Conservation (phyloP, 2,329 filamentous ascomycete genomes). For the Ophiocordyceps camponoti-saundersi region DNA sequence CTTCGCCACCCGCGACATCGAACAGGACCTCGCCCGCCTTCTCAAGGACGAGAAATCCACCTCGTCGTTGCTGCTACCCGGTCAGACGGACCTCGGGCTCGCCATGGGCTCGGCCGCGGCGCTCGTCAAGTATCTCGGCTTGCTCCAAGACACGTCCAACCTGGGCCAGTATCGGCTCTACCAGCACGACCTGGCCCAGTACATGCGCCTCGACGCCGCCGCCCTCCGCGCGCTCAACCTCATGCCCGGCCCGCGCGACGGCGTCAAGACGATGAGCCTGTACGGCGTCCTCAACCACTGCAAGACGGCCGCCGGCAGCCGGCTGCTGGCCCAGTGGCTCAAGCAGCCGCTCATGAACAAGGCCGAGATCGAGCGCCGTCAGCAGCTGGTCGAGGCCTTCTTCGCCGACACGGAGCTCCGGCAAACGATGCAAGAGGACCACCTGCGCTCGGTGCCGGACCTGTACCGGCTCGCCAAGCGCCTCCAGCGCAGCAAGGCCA, state of each 20-base stretch:
- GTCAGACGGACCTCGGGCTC: conserved; percentile 76
- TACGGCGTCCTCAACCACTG: conserved; percentile 92
- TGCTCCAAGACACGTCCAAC: conserved; percentile 81
- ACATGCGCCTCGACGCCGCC: conserved; percentile 95
- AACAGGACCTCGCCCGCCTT: conserved; percentile 78
- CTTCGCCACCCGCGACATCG: conserved; percentile 81
- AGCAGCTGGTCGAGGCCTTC: conserved; percentile 91
- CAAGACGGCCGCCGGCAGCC: conserved; percentile 86
- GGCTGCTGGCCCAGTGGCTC: conserved; percentile 84
- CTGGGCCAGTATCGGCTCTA: conserved; percentile 96
- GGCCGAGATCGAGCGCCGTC: conserved; percentile 73
- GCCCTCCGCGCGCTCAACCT: conserved; percentile 88
- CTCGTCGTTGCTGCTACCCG: conserved; percentile 49
- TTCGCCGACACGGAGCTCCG: conserved; percentile 81
- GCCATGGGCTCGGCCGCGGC: conserved; percentile 92
- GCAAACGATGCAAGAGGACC: conserved; percentile 93
- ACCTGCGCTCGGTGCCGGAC: conserved; percentile 82
- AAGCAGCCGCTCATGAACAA: conserved; percentile 95
- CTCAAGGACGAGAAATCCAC: conserved; percentile 73
- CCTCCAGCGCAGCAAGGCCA: conserved; percentile 83
- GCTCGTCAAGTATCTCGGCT: conserved; percentile 83
- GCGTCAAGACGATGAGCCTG: conserved; percentile 93
- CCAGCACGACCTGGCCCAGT: conserved; percentile 90
- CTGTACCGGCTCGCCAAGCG: conserved; percentile 86
- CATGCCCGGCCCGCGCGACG: conserved; percentile 90